These are phyloP conservation scores for Cryptococcus wingfieldii DNA, from an alignment of 1,284 basidiomycete species.

Conservation along the genomic window DNA sequence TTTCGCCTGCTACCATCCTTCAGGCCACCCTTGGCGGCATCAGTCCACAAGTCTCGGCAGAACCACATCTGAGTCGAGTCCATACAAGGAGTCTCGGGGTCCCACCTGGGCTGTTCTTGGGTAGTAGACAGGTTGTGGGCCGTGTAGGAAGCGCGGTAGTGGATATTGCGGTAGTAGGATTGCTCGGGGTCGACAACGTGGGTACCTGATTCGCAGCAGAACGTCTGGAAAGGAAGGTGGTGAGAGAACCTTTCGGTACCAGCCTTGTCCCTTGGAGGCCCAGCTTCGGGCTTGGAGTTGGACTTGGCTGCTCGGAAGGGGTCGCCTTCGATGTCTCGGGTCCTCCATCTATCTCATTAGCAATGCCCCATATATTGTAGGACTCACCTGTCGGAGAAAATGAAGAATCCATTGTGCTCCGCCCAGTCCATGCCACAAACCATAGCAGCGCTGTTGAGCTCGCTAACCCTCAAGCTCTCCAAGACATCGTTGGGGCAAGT, in stretches of 20 bases:
- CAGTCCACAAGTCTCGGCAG: slow-evolving; percentile 87
- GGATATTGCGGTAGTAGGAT: slow-evolving; percentile 82
- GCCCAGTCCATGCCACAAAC: slow-evolving; percentile 99
- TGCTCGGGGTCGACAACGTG: slow-evolving; percentile 90
- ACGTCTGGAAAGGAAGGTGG: slow-evolving; percentile 92
- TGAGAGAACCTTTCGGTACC: slow-evolving; percentile 77
- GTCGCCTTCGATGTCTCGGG: slow-evolving; percentile 90
- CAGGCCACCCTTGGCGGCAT: slow-evolving; percentile 66
- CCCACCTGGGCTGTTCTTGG: slow-evolving; percentile 59
- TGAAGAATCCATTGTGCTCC: slow-evolving; percentile 90
- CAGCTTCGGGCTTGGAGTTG: slow-evolving; percentile 79
- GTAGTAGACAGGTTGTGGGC: slow-evolving; percentile 69
- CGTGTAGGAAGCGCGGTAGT: slow-evolving; percentile 71
- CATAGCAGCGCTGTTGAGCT: slow-evolving; percentile 86
- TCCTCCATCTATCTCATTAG: slow-evolving; percentile 67
- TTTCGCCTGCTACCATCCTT: slow-evolving; percentile 45
- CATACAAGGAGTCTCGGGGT: slow-evolving; percentile 76
- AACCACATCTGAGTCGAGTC: slow-evolving; percentile 94
- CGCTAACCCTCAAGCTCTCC: slow-evolving; percentile 83
- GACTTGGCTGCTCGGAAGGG: slow-evolving; percentile 93
- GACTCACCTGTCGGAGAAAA: slow-evolving; percentile 85
- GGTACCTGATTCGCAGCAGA: slow-evolving; percentile 93
- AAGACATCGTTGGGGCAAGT: slow-evolving; percentile 94
- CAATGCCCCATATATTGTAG: slow-evolving; percentile 2
- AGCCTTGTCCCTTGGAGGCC: slow-evolving; percentile 76